Conservation (phyloP, 257 asterid species). For the Solanum habrochaites region DNA sequence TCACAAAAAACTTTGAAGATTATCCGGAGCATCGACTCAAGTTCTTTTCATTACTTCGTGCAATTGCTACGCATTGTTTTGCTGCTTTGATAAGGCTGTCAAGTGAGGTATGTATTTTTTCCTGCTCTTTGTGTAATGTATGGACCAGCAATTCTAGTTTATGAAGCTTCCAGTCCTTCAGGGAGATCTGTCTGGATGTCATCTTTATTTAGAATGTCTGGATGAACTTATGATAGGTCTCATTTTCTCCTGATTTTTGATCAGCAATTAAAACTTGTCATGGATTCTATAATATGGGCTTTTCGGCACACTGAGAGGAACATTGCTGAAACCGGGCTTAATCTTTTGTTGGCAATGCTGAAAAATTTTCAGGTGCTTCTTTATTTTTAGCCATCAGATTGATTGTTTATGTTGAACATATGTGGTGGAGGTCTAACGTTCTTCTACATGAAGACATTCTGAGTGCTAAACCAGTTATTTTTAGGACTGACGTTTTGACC, state of each 20-base stretch:
- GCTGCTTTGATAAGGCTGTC: conserved; percentile 86
- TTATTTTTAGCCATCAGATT: neutral
- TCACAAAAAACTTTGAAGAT: conserved; percentile 93
- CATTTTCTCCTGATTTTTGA: neutral
- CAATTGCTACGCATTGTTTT: conserved; percentile 90
- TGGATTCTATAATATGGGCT: conserved; percentile 99
- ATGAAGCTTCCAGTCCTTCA: neutral
- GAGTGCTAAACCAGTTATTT: conserved; percentile 91
- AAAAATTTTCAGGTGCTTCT: conserved; percentile 79
- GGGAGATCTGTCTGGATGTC: no score
- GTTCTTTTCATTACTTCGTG: conserved; percentile 87
- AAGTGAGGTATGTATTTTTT: conserved; percentile 48
- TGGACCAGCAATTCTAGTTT: neutral
- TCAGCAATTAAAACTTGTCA: conserved; percentile 93
- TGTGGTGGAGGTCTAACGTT: neutral
- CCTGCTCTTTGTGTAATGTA: neutral
- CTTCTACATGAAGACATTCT: conserved; percentile 44
- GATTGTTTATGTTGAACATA: neutral
- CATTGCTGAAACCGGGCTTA: conserved; percentile 97
- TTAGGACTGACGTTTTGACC: conserved; percentile 62
- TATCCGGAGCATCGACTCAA: conserved; percentile 98
- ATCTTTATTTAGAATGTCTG: neutral
- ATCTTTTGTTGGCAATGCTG: conserved; percentile 80
- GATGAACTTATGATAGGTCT: neutral
- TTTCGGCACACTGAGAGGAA: conserved; percentile 98